Conservation (phyloP, 1,139 yeast species). For the Candida freyschussii region DNA sequence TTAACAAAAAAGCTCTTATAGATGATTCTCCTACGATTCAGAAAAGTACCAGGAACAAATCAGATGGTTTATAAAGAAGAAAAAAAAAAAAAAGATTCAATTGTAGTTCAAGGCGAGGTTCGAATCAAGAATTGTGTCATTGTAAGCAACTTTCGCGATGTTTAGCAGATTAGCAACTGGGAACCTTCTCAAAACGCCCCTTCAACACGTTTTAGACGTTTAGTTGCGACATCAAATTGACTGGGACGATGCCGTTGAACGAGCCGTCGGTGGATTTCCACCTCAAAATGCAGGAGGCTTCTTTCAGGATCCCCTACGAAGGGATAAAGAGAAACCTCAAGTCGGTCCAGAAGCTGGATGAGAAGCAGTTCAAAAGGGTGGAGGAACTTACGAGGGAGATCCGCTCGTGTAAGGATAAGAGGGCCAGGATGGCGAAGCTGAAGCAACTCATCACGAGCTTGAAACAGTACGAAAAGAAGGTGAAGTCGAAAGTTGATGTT, state of each 20-base stretch:
- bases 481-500: conserved; percentile 35
- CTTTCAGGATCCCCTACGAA: conserved; percentile 60
- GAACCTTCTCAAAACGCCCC: no score
- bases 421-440: conserved; percentile 24
- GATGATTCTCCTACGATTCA: no score
- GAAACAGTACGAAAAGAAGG: conserved; percentile 43
- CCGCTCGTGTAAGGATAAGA: conserved; percentile 29
- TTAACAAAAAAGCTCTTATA: no score
- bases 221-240: no score
- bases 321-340: conserved; percentile 55
- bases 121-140: no score
- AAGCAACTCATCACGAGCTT: conserved; percentile 38
- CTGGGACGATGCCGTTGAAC: conserved; percentile 22
- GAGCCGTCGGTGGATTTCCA: conserved; percentile 38
- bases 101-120: no score
- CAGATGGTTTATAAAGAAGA: no score
- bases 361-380: conserved; percentile 43
- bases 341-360: conserved; percentile 50
- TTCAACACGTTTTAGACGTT: no score
- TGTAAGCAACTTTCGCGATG: no score
- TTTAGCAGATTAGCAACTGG: no score
- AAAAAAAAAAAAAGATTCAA: no score
- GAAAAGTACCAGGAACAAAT: no score
- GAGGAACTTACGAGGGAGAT: conserved; percentile 37
- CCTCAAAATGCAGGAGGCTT: conserved; percentile 41